Percentiles rank a stretch among this genome's conserved stretches.
Evolutionary conservation across 75 land plant genomes (phyloP).

Genomic region (Pinus tabuliformis): DNA sequence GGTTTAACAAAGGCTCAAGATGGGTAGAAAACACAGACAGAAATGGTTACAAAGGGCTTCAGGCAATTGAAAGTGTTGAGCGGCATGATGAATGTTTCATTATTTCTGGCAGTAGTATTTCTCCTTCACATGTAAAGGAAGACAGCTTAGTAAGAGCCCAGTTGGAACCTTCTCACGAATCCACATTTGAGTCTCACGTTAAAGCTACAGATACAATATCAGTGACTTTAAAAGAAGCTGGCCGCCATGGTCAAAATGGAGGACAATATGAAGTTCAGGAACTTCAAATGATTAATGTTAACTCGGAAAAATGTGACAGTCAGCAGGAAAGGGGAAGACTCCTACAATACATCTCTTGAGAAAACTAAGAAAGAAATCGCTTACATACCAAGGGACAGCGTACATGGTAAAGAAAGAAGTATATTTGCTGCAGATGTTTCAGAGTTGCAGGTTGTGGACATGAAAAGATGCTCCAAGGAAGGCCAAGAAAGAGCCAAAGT

Average conservation of each 20-base stretch:
- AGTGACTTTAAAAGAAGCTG: too few relatives aligned
- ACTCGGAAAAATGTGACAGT: neutral
- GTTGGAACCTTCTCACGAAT: neutral
- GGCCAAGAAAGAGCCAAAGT: neutral
- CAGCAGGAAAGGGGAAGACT: neutral
- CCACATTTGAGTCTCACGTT: neutral
- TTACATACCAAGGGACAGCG: neutral
- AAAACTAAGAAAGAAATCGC: neutral
- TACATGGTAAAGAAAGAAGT: neutral
- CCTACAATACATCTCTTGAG: neutral
- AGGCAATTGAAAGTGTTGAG: neutral
- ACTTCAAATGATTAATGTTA: too few relatives aligned
- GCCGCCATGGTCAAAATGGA: neutral
- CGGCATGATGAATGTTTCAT: neutral
- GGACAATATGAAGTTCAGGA: neutral
- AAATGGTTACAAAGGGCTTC: neutral
- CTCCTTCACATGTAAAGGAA: slow-evolving; percentile 4
- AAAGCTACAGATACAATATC: neutral
- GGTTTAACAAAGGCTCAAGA: neutral
- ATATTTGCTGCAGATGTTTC: neutral
- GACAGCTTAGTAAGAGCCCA: neutral
- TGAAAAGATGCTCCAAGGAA: neutral
- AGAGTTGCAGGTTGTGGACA: slow-evolving; percentile 1
- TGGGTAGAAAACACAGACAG: neutral
- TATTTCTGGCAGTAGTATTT: neutral